These are phyloP conservation scores for Xylaria sp. DNA, from an alignment of 2,329 filamentous ascomycete genomes.

Conservation along the genomic window DNA sequence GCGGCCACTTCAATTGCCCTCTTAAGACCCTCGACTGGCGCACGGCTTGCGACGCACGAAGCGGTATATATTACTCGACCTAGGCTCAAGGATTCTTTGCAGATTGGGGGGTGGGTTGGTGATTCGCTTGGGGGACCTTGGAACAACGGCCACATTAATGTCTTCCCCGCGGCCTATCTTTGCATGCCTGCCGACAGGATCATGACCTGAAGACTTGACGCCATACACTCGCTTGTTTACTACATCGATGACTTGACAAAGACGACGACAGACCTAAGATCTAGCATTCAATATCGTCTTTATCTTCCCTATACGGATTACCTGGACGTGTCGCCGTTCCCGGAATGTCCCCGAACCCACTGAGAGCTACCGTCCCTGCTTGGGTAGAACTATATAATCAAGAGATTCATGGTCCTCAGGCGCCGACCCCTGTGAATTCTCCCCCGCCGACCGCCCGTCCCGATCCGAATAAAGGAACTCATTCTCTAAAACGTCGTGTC, in stretches of 20 bases:
- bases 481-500: slow-evolving; percentile 29
- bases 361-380: slow-evolving; percentile 29
- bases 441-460: slow-evolving; percentile 25
- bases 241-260: slow-evolving; percentile 2
- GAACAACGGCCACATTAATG: slow-evolving; percentile 6
- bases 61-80: slow-evolving; percentile 2
- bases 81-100: slow-evolving; percentile 2
- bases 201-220: slow-evolving; percentile 5
- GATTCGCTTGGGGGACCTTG: slow-evolving; percentile 2
- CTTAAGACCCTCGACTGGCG: neutral
- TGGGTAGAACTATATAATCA: slow-evolving; percentile 32
- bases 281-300: neutral
- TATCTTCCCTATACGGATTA: neutral
- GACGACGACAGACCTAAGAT: neutral
- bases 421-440: slow-evolving; percentile 16
- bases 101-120: slow-evolving; percentile 4
- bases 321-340: slow-evolving; percentile 17
- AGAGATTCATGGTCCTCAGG: slow-evolving; percentile 24
- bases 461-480: slow-evolving; percentile 26
- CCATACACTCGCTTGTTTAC: neutral
- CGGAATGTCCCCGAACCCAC: slow-evolving; percentile 28
- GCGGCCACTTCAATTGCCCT: neutral
- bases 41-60: neutral
- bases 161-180: slow-evolving; percentile 6
- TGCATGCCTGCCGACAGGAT: slow-evolving; percentile 7